These are phyloP conservation scores for Magnolia kwangsiensis DNA, from an alignment of 164 flowering plant genomes.

Conservation along the genomic window DNA sequence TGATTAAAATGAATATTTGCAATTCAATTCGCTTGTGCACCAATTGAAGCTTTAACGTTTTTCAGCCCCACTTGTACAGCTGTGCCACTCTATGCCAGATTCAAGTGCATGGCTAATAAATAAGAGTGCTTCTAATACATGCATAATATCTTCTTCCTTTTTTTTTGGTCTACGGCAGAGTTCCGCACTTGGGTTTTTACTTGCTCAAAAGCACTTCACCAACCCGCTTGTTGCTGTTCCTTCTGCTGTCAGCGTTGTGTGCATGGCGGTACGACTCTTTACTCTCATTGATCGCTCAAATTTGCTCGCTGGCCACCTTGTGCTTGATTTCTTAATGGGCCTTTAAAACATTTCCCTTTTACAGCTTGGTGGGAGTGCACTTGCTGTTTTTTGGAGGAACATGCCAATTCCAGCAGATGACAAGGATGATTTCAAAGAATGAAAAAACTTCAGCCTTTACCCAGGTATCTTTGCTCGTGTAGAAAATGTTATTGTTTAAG, in stretches of 20 bases:
- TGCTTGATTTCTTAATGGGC: not conserved
- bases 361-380: slow-evolving; percentile 96
- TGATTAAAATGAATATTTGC: no score
- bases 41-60: no score
- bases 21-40: no score
- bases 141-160: not conserved
- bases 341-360: not conserved
- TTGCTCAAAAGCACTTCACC: slow-evolving; percentile 94
- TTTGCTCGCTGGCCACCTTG: not conserved
- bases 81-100: no score
- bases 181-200: slow-evolving; percentile 92
- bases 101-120: no score
- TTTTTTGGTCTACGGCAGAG: slow-evolving; percentile 43
- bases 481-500: not conserved
- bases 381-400: slow-evolving; percentile 94
- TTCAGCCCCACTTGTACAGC: no score
- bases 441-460: slow-evolving; percentile 6
- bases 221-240: slow-evolving; percentile 98
- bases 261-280: slow-evolving; percentile 82
- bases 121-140: no score
- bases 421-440: slow-evolving; percentile 96
- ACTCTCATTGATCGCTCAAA: not conserved
- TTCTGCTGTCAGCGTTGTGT: slow-evolving; percentile 95
- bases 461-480: not conserved
- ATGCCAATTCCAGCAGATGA: slow-evolving; percentile 69